phyloP scores from a whole-genome alignment of 257 asterid genomes.

The Petrea volubilis region DNA sequence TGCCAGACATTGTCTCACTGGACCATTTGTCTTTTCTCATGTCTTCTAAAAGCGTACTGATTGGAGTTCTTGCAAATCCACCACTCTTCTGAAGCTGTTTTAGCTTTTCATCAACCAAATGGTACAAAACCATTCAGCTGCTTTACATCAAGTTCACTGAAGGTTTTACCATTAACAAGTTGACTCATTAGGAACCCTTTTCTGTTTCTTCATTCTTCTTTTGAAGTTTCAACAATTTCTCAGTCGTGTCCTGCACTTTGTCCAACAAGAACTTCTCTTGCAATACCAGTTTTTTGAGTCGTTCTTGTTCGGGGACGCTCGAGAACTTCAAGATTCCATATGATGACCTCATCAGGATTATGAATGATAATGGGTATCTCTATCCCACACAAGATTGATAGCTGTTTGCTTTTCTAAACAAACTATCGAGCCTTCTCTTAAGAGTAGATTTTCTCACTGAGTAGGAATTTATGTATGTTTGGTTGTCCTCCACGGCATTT shows the following conservation, averaged over 20 bases:
- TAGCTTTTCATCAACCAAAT: constrained; percentile 31
- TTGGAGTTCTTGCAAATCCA: constrained; percentile 7
- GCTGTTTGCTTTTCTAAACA: constrained; percentile 39
- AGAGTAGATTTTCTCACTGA: constrained; percentile 32
- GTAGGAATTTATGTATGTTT: constrained; percentile 22
- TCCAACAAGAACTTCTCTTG: constrained; percentile 34
- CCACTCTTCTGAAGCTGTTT: constrained; percentile 24
- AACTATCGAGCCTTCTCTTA: constrained; percentile 23
- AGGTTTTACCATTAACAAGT: constrained; percentile 23
- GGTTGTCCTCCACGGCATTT: constrained; percentile 33
- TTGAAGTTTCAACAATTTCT: constrained; percentile 16
- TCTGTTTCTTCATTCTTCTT: constrained; percentile 31
- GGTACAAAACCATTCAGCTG: constrained; percentile 33
- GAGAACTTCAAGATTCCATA: constrained; percentile 26
- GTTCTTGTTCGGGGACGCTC: constrained; percentile 22
- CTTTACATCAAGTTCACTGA: constrained; percentile 27
- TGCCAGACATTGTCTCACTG: constrained; percentile 1
- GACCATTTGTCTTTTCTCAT: constrained; percentile 24
- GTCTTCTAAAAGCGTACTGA: background rate
- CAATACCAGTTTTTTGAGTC: constrained; percentile 31
- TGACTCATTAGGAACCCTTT: constrained; percentile 34
- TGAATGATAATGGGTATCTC: constrained; percentile 29
- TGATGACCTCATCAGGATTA: constrained; percentile 16
- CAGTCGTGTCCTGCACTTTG: constrained; percentile 19
- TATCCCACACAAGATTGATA: constrained; percentile 39